Evolutionary conservation across 139 green algal genomes (phyloP), one percentile per base, ranked within the genome.

Genomic region (Marvania coccoides): DNA sequence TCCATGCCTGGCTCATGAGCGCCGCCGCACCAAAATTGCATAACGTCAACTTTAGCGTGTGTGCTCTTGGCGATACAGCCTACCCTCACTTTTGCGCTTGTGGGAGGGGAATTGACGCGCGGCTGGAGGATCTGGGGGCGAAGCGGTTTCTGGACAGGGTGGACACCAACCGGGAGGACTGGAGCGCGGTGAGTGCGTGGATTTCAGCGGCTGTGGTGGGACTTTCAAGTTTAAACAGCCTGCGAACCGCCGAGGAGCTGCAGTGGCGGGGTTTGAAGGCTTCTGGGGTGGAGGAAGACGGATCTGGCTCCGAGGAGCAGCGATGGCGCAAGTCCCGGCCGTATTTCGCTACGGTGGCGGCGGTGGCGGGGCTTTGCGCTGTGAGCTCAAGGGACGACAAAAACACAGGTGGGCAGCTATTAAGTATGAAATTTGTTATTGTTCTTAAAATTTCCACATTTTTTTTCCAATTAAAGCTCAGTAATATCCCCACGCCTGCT

Each of bases 31-130:
- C 82, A 19, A 26, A 37, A 19, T 61, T 94, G 26, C 26, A 14
- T 0, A 46, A 54, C 42, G 46, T 83, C 0, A 37, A 48, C 48
- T 93, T 87, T 60, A 84, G 82, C 0, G 85, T 96, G 1, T 89
- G 77, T 37, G 89, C 88, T 0, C 78, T 96, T 42, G 89, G 89
- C 0, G 89, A 96, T 78, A 87, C 75, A 61, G 89, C 84, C 1
- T 96, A 96, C 71, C 73, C 72, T 4, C 83, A 96, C 75, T 96
- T 90, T 61, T 91, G 84, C 73, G 82, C 77, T 19, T 95, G 87
- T 75, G 90, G 90, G 37, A 87, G 85, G 72, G 45, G 47, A 29
- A 38, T 96, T 31, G 87, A 95, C 42, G 75, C 59, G 0, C 70
- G 83, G 0, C 59, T 95, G 19, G 73, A 77, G 33, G 42, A 47